Evolutionary conservation across 176 grass and related monocot genomes (phyloP).

Genomic region (Phragmites australis): DNA sequence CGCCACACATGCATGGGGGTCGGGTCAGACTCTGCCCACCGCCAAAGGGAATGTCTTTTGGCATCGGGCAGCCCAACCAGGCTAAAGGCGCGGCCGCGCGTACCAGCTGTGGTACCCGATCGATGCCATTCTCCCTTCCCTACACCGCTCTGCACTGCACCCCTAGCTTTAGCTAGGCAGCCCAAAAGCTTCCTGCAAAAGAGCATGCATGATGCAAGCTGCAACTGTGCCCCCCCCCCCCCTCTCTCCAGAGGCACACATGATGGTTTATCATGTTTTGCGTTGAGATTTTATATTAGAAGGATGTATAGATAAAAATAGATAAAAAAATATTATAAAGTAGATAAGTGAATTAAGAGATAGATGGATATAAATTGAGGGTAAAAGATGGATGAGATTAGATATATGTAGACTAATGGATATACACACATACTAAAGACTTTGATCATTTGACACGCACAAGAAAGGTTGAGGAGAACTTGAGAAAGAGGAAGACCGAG

Average conservation of each 20-base stretch:
- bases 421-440: background rate
- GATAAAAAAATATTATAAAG: too few relatives aligned
- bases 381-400: too few relatives aligned
- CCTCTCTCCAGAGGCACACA: too few relatives aligned
- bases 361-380: too few relatives aligned
- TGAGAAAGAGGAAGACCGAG: background rate
- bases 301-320: too few relatives aligned
- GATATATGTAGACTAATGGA: too few relatives aligned
- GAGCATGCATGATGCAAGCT: slow-evolving; percentile 26
- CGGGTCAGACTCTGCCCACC: background rate
- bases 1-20: slow-evolving; percentile 52
- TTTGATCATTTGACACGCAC: background rate
- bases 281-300: too few relatives aligned
- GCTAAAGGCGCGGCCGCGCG: background rate
- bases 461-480: background rate
- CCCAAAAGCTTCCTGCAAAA: slow-evolving; percentile 25
- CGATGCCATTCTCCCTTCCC: background rate
- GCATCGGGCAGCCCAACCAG: slow-evolving; percentile 37
- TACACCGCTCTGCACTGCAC: too few relatives aligned
- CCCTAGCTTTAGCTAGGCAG: background rate
- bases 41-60: slow-evolving; percentile 71
- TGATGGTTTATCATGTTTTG: too few relatives aligned
- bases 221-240: too few relatives aligned
- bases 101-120: background rate
- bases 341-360: too few relatives aligned